These are phyloP conservation scores for Diaporthe longicolla DNA, from an alignment of 2,329 filamentous ascomycete genomes.

Conservation along the genomic window DNA sequence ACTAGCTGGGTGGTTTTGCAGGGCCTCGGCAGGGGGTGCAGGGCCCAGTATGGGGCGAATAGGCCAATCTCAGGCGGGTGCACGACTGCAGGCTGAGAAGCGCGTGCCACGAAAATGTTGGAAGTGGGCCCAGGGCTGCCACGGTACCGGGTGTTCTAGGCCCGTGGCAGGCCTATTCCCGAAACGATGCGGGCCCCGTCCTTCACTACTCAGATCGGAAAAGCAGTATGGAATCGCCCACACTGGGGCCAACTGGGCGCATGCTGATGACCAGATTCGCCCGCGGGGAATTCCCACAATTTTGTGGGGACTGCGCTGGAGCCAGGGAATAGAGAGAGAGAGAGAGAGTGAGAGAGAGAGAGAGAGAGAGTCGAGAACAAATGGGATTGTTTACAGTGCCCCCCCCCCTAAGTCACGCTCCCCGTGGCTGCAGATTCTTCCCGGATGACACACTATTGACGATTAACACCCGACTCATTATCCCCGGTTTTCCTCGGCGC, in stretches of 20 bases:
- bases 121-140: conserved; percentile 16
- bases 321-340: too few species aligned
- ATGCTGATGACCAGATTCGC: conserved; percentile 3
- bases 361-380: too few species aligned
- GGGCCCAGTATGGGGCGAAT: too few species aligned
- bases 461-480: neutral
- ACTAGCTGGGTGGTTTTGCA: too few species aligned
- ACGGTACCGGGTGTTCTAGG: conserved; percentile 13
- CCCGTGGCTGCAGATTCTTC: conserved; percentile 1
- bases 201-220: neutral
- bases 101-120: conserved; percentile 31
- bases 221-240: conserved; percentile 6
- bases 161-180: neutral
- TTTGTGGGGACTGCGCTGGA: too few species aligned
- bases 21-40: too few species aligned
- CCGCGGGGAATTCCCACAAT: neutral
- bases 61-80: neutral
- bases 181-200: conserved; percentile 1
- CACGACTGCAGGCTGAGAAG: conserved; percentile 1
- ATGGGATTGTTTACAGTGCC: too few species aligned
- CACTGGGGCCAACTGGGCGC: neutral
- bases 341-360: too few species aligned
- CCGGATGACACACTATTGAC: neutral
- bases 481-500: conserved; percentile 3
- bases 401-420: too few species aligned